Base-by-base conservation (phyloP, 257 asterid species). In the Solanum medicagineum region DNA sequence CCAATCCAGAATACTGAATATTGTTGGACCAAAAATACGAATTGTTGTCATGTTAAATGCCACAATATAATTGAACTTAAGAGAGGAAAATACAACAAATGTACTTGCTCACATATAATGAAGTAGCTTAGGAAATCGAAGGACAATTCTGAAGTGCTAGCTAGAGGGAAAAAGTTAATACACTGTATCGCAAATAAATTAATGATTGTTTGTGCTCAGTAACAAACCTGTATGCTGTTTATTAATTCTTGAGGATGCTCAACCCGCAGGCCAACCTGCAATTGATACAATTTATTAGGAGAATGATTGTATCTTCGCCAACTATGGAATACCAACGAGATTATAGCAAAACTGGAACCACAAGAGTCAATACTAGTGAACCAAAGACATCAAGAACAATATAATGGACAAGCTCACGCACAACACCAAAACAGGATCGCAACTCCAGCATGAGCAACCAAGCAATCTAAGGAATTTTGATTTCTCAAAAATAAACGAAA, bases 201-300 rank as follows among this genome's bases (percentile, higher is more conserved):
- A 53, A 51, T 17, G 17, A 53, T 53, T 53, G 16, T 26, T 26
- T 53, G 29, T 26, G 12, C 74, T 11, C 60, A 55, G 57, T 40
- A 2, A 86, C 88, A 3, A 74, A 96, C 99, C 98, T 96, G 98
- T 84, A 96, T 96, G 87, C 88, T 88, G 89, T 96, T 92, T 83
- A 95, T 92, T 91, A 96, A 82, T 88, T 92, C 94, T 87, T 95
- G 99, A 85, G 98, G 99, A 90, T 96, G 99, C 91, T 96, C 99
- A 83, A 94, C 84, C 75, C 99, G 95, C 89, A 96, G 90, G 65
- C 99, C 99, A 32, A 96, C 98, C 97, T 95, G 91, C 85, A 73
- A 65, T 86, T 26, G 66, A 40, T 17, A 84, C 22, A 42, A 56
- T 62, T 59, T 68, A 65, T 53, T 10, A 53, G 66, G 29, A 79